phyloP scores from a whole-genome alignment of 352 stramenopile genomes.

The Pythium insidiosum region DNA sequence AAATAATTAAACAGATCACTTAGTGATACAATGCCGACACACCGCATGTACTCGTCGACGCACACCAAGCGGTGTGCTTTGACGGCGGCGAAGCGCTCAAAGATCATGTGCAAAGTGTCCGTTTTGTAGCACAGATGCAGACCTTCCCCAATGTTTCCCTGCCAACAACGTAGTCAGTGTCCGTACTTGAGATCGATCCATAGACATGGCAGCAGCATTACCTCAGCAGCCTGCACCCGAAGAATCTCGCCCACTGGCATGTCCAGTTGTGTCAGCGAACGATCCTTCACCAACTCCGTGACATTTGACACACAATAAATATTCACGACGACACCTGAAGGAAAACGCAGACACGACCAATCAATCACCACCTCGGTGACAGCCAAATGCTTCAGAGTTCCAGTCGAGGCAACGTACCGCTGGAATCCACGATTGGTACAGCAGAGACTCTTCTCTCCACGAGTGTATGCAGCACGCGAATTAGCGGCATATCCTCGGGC shows the following conservation, averaged over 20 bases:
- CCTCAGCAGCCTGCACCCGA: conserved; percentile 78
- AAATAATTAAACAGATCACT: conserved; percentile 91
- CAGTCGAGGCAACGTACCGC: conserved; percentile 45
- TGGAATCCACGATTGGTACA: conserved; percentile 76
- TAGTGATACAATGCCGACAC: conserved; percentile 78
- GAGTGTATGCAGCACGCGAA: conserved; percentile 88
- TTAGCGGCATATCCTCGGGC: conserved; percentile 89
- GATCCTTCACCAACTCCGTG: conserved; percentile 85
- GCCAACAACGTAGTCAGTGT: conserved; percentile 1
- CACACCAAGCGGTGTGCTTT: conserved; percentile 85
- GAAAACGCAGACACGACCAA: conserved; percentile 1
- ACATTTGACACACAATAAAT: conserved; percentile 90
- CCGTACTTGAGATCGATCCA: no score
- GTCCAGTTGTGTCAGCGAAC: conserved; percentile 84
- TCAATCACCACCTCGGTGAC: neutral
- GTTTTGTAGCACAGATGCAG: conserved; percentile 85
- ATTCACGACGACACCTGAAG: conserved; percentile 80
- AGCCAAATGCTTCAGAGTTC: no score
- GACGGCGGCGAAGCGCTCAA: conserved; percentile 78
- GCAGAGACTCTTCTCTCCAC: conserved; percentile 77
- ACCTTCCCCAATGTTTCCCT: conserved; percentile 76
- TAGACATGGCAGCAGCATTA: no score
- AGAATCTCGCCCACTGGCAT: conserved; percentile 85
- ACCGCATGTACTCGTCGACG: conserved; percentile 77
- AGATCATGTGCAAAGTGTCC: conserved; percentile 87